Evolutionary conservation across 2,329 filamentous ascomycete species (phyloP).

Genomic region (Aureobasidium uvarum): DNA sequence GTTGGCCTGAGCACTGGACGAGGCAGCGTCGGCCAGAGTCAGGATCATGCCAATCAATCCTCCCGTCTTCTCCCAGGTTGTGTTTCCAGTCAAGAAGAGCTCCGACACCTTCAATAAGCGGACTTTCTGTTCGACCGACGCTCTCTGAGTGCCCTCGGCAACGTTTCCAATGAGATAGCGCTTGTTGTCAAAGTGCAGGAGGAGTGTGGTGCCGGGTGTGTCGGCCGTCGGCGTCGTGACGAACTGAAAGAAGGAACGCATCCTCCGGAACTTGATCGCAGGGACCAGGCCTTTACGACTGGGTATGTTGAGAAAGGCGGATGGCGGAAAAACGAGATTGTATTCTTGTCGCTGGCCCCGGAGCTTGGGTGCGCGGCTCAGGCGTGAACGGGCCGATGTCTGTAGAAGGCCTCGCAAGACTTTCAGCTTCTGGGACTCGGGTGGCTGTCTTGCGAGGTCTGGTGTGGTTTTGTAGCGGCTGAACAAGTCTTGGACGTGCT

Average conservation of each 20-base stretch:
- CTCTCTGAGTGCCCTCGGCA: conserved; percentile 80
- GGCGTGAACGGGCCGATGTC: neutral
- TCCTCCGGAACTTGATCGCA: conserved; percentile 41
- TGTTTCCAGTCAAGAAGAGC: conserved; percentile 76
- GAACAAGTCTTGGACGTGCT: neutral
- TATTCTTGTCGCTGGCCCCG: neutral
- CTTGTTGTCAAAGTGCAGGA: conserved; percentile 76
- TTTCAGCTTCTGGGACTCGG: neutral
- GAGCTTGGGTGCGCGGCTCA: conserved; percentile 13
- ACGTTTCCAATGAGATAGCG: conserved; percentile 84
- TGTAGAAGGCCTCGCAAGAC: conserved; percentile 7
- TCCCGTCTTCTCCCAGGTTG: conserved; percentile 73
- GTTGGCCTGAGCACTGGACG: conserved; percentile 49
- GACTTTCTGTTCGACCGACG: conserved; percentile 65
- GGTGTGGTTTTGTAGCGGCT: neutral
- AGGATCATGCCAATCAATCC: conserved; percentile 83
- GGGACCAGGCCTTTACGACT: neutral
- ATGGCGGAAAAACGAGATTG: conserved; percentile 18
- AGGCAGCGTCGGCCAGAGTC: conserved; percentile 69
- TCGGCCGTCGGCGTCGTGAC: conserved; percentile 82
- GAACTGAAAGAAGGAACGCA: conserved; percentile 74
- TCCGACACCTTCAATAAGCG: conserved; percentile 66
- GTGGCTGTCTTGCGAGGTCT: neutral
- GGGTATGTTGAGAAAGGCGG: conserved; percentile 1
- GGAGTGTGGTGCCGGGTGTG: conserved; percentile 73